Percentiles rank a stretch among this genome's conserved stretches.
Evolutionary conservation across 176 grass and related monocot species (phyloP).

Genomic region (Ensete ventricosum): DNA sequence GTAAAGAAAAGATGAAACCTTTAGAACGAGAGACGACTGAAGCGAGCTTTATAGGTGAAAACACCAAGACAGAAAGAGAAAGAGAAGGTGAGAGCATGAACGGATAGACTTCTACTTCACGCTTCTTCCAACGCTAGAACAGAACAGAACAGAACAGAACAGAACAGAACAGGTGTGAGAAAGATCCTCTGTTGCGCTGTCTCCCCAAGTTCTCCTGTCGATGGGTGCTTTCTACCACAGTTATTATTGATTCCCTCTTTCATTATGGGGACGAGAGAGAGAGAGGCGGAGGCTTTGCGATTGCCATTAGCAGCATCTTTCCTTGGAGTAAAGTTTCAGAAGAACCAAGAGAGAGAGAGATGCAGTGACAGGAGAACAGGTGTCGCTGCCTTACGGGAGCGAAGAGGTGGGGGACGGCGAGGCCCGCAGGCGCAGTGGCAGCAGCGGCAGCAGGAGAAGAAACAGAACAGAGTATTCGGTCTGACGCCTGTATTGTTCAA

Average conservation of each 20-base stretch:
- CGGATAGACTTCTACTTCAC: conserved; percentile 31
- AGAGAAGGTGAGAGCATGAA: no score
- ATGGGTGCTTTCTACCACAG: no score
- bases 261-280: background rate
- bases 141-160: background rate
- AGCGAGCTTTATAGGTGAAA: conserved; percentile 26
- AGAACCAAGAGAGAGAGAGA: background rate
- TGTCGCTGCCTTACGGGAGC: conserved; percentile 18
- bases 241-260: background rate
- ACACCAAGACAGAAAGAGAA: conserved; percentile 23
- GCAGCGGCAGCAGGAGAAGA: background rate
- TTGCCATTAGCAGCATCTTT: no score
- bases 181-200: background rate
- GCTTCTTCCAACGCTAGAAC: conserved; percentile 29
- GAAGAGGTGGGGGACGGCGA: background rate
- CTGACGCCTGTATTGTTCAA: background rate
- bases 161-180: background rate
- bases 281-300: background rate
- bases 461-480: background rate
- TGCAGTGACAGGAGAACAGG: conserved; percentile 16
- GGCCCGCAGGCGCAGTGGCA: background rate
- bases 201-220: background rate
- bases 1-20: conserved; percentile 1
- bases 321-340: background rate
- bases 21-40: background rate